Conservation (phyloP, 2,329 filamentous ascomycete genomes). For the Talaromyces atroroseus region DNA sequence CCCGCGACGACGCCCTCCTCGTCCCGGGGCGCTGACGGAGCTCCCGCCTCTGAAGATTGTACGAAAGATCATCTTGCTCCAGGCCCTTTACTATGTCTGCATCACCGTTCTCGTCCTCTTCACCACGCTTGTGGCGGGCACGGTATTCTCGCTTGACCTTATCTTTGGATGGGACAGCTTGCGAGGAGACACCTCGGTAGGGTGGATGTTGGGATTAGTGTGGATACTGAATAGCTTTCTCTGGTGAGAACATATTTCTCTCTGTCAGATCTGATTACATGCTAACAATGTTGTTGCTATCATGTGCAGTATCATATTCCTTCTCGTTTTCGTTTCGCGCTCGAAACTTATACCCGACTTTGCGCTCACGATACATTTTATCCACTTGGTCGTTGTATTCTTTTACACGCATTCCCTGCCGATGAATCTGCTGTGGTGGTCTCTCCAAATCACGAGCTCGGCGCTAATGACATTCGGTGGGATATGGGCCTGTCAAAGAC, state of each 20-base stretch:
- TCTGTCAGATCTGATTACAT: too few species aligned
- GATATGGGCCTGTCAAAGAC: slow-evolving; percentile 85
- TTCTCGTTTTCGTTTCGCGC: slow-evolving; percentile 76
- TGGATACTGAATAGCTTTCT: slow-evolving; percentile 63
- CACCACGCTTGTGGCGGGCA: slow-evolving; percentile 61
- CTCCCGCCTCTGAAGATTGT: slow-evolving; percentile 63
- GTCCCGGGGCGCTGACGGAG: slow-evolving; percentile 61
- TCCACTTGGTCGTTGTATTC: slow-evolving; percentile 72
- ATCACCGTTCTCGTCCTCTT: slow-evolving; percentile 61
- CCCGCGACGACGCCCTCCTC: slow-evolving; percentile 54
- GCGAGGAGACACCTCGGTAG: slow-evolving; percentile 62
- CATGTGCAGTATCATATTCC: slow-evolving; percentile 65
- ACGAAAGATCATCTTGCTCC: slow-evolving; percentile 60
- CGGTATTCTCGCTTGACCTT: slow-evolving; percentile 53
- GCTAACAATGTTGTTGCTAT: too few species aligned
- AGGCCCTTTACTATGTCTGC: slow-evolving; percentile 59
- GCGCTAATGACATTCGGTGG: slow-evolving; percentile 64
- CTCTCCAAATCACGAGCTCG: slow-evolving; percentile 56
- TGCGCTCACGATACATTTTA: slow-evolving; percentile 76
- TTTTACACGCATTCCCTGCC: slow-evolving; percentile 75
- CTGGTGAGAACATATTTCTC: slow-evolving; percentile 46
- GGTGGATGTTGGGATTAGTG: slow-evolving; percentile 63
- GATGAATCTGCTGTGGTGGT: slow-evolving; percentile 81
- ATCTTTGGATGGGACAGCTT: slow-evolving; percentile 60
- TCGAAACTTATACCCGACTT: slow-evolving; percentile 96